A percentile compares a stretch with the other conserved stretches of the same genome.
phyloP scores from a whole-genome alignment of 2,329 filamentous ascomycete species.

The Trichoderma gracile region DNA sequence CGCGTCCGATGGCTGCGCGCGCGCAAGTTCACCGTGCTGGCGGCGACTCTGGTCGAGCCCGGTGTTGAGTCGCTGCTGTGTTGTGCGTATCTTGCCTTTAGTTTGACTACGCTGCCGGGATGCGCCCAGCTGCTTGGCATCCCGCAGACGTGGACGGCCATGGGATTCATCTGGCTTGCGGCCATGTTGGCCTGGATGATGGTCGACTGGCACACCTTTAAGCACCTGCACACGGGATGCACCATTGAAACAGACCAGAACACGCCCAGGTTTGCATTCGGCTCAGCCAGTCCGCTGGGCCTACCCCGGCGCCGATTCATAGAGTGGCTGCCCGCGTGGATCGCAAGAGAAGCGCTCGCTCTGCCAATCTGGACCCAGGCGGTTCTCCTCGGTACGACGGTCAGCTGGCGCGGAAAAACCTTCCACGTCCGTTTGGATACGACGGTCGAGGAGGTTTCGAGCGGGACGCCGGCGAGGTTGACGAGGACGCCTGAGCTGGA shows the following conservation, averaged over 20 bases:
- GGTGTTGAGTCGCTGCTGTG: slow-evolving; percentile 88
- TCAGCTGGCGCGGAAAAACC: slow-evolving; percentile 80
- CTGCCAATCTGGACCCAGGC: slow-evolving; percentile 90
- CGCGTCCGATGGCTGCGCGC: slow-evolving; percentile 89
- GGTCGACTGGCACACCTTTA: slow-evolving; percentile 73
- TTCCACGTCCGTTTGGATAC: slow-evolving; percentile 85
- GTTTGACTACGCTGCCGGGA: slow-evolving; percentile 70
- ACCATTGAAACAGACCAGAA: slow-evolving; percentile 70
- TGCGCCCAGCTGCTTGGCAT: slow-evolving; percentile 56
- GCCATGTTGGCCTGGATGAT: slow-evolving; percentile 71
- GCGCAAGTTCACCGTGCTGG: slow-evolving; percentile 87
- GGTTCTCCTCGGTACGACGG: slow-evolving; percentile 81
- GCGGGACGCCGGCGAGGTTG: slow-evolving; percentile 6
- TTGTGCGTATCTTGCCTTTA: slow-evolving; percentile 77
- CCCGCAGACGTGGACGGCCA: slow-evolving; percentile 66
- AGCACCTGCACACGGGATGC: slow-evolving; percentile 69
- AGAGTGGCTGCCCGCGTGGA: slow-evolving; percentile 80
- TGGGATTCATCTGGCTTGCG: slow-evolving; percentile 64
- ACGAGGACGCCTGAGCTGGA: slow-evolving; percentile 31
- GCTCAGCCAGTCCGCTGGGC: slow-evolving; percentile 41
- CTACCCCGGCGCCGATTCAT: slow-evolving; percentile 57
- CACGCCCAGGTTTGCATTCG: slow-evolving; percentile 72
- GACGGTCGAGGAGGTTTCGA: slow-evolving; percentile 59
- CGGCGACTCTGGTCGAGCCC: slow-evolving; percentile 88
- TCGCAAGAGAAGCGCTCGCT: slow-evolving; percentile 78